phyloP scores from a whole-genome alignment of 495 filamentous ascomycete species.

The Aspergillus sparsus region DNA sequence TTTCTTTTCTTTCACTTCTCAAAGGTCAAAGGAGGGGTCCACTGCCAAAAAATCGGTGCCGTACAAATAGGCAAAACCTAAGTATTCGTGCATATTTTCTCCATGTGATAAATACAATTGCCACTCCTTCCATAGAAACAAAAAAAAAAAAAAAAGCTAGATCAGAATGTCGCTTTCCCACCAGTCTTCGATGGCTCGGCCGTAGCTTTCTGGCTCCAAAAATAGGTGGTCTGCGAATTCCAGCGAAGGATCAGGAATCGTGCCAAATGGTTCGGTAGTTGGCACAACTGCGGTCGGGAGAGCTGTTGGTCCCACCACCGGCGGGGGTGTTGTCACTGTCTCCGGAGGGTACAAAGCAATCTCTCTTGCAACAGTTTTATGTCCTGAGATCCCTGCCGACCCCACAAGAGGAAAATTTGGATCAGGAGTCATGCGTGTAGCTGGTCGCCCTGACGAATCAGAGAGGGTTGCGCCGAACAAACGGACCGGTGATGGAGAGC shows the following conservation, averaged over 20 bases:
- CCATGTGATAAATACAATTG: no score
- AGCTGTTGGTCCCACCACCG: constrained; percentile 10
- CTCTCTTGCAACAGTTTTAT: constrained; percentile 35
- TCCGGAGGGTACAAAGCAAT: constrained; percentile 39
- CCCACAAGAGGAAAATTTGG: constrained; percentile 38
- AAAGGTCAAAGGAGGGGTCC: no score
- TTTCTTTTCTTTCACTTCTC: background rate
- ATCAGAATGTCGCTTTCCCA: constrained; percentile 23
- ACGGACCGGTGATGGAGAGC: constrained; percentile 20
- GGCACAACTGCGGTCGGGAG: constrained; percentile 5
- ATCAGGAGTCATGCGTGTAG: constrained; percentile 24
- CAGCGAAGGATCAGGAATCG: constrained; percentile 23
- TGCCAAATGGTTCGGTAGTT: constrained; percentile 18
- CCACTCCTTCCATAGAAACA: no score
- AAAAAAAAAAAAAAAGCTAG: constrained; percentile 5
- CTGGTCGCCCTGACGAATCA: constrained; percentile 18
- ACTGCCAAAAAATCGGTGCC: background rate
- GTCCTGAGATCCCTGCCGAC: constrained; percentile 39
- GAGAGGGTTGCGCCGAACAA: constrained; percentile 33
- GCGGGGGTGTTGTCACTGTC: constrained; percentile 27
- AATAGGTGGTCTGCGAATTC: constrained; percentile 30
- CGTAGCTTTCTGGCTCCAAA: constrained; percentile 37
- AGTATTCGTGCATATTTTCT: background rate
- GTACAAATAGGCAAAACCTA: constrained; percentile 12
- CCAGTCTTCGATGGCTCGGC: constrained; percentile 39